Conservation (phyloP, 345 rosid genomes). For the Combretum micranthum region DNA sequence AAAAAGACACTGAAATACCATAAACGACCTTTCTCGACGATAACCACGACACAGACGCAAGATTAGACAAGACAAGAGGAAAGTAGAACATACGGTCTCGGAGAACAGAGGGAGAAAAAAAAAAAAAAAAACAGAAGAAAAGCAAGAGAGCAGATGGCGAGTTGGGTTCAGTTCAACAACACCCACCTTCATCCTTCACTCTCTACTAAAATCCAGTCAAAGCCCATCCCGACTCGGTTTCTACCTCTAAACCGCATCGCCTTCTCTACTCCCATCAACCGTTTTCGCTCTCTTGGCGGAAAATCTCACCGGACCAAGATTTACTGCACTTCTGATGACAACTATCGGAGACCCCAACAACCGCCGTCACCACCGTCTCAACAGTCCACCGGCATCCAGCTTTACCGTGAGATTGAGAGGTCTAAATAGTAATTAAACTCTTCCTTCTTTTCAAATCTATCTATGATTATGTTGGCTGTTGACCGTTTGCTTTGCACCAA, state of each 20-base stretch:
- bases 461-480: neutral
- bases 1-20: too few relatives aligned
- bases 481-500: neutral
- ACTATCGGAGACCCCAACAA: constrained; percentile 6
- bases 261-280: neutral
- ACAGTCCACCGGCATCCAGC: constrained; percentile 48
- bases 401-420: constrained; percentile 91
- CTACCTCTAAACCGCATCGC: neutral
- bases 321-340: constrained; percentile 31
- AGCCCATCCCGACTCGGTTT: constrained; percentile 3
- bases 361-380: constrained; percentile 27
- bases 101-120: constrained; percentile 8
- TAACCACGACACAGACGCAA: too few relatives aligned
- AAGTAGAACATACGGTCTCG: too few relatives aligned
- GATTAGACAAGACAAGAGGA: too few relatives aligned
- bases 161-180: constrained; percentile 8
- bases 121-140: neutral
- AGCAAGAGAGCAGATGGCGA: neutral
- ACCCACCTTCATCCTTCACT: constrained; percentile 3
- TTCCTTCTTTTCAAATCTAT: neutral
- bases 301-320: constrained; percentile 12
- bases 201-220: constrained; percentile 6
- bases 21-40: too few relatives aligned
- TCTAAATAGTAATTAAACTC: constrained; percentile 4
- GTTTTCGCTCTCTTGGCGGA: constrained; percentile 6